Base-by-base conservation (phyloP, 2,329 filamentous ascomycete species). In the Penicillium glabrum region DNA sequence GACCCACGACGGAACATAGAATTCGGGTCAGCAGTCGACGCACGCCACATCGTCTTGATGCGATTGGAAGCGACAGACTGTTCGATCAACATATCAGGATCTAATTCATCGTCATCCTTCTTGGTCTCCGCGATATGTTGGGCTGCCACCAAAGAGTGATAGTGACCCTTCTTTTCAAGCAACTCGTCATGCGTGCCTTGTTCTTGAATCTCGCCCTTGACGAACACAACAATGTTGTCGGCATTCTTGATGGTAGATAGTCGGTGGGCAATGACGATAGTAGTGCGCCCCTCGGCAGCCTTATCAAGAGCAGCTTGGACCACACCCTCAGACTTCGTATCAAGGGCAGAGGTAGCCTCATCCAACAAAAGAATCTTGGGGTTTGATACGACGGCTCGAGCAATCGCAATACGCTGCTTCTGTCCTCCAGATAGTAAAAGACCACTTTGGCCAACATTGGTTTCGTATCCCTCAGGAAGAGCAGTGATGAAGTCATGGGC, bases 341-440 rank as follows among this genome's bases (percentile, higher is more conserved):
- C 95, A 0, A 99, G 82, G 4, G 92, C 92, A 37, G 90, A 95
- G 0, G 95, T 99, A 5, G 95, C 95, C 74, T 99, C 95, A 63
- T 99, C 95, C 5, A 99, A 86, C 0, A 99, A 83, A 1, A 99
- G 82, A 67, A 99, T 87, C 78, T 93, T 96, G 0, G 93, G 93
- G 66, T 97, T 90, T 19, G 89, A 93, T 29, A 97, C 91, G 55
- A 97, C 85, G 39, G 93, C 93, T 68, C 92, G 84, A 8, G 93
- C 92, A 74, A 98, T 97, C 13, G 93, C 93, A 69, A 98, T 96
- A 66, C 95, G 90, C 76, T 98, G 95, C 75, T 97, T 96, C 76
- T 99, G 95, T 35, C 95, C 95, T 72, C 95, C 95, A 54, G 91
- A 96, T 9, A 99, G 82, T 51, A 97, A 78, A 71, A 96, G 96